Base-by-base conservation (phyloP, 441 rosid genomes). In the Erodium moschatum region DNA sequence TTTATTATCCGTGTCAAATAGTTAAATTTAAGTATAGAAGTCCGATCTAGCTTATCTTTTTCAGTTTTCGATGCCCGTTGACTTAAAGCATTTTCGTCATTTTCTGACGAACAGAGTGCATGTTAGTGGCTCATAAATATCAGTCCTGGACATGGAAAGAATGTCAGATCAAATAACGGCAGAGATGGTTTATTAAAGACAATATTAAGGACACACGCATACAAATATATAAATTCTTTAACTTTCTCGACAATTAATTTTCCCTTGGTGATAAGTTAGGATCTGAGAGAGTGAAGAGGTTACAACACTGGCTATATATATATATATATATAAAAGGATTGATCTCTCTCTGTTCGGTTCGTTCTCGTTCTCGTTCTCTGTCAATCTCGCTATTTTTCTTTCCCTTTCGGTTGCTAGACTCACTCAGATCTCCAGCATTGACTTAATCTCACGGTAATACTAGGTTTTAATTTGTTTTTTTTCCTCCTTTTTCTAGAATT, bases 401-500 rank as follows among this genome's bases (percentile, higher is more conserved):
- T 44, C 12, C 13, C 48, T 42, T 44, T 44, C 50, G 13, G 50
- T 70, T 60, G 58, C 70, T 15, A 16, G 79, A 77, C 72, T 76
- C 70, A 74, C 75, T 75, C 83, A 82, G 83, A 83, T 83, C 86
- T 85, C 81, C 83, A 27, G 79, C 87, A 81, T 82, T 85, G 86
- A 85, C 84, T 78, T 74, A 27, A 62, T 79, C 77, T 61, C 62
- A 74, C 46, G 89, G 89, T 85, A 72, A 78, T 40, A 67, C 61
- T 70, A 33, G 4, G 4, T 33, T 33, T 33, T 33, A 33, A 33
- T 33, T 33, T 9, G 18, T n/a, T 75, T 33, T 18, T 0, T 48
- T 48, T 10, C 33, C 67, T 42, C 10, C 5, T 2, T 15, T 24
- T 65, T 64, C 6, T 44, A 3, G 50, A 44, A 44, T 38, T 8